Base-by-base conservation (phyloP, 371 early-diverging fungal genomes). In the Encephalitozoon intestinalis region DNA sequence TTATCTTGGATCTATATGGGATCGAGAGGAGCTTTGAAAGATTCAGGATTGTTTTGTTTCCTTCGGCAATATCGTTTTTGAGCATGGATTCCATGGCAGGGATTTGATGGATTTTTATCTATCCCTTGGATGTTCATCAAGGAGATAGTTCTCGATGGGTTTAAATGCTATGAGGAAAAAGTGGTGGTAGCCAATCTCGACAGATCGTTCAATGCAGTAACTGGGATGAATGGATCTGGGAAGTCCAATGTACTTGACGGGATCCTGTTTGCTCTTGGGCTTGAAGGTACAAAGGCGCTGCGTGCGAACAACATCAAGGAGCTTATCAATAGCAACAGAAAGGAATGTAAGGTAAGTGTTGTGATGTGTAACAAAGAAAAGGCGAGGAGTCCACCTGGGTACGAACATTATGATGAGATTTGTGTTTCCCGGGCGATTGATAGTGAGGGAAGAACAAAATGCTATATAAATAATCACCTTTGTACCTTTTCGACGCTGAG, bases 201-300 rank as follows among this genome's bases (percentile, higher is more conserved):
- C 76, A 75, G 50, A 31, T 49, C 50, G 21, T 97, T 97, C 85
- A 99, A 94, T 82, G 96, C 97, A 30, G 95, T 99, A 77, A 98
- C 98, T 3, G 99, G 99, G 40, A 87, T 97, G 41, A 99, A 99
- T 83, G 99, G 99, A 25, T 92, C 94, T 4, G 99, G 99, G 44
- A 99, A 99, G 83, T 94, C 94, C 21, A 98, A 98, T 86, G 91
- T 99, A 64, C 87, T 99, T 28, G 99, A 98, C 83, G 94, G 95
- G 26, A 94, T 99, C 78, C 94, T 97, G 80, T 99, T 99, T 86
- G 96, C 93, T 4, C 87, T 99, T 23, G 98, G 97, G 23, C 92
- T 97, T 92, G 74, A 96, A 93, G 79, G 65, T 43, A 23, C 41
- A 12, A 80, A 67, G 49, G 37, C 67, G 2, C 43, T 83, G 40